Evolutionary conservation across 2,329 filamentous ascomycete species (phyloP), one percentile per base, ranked within the genome.

Genomic region (Colletotrichum sp.): DNA sequence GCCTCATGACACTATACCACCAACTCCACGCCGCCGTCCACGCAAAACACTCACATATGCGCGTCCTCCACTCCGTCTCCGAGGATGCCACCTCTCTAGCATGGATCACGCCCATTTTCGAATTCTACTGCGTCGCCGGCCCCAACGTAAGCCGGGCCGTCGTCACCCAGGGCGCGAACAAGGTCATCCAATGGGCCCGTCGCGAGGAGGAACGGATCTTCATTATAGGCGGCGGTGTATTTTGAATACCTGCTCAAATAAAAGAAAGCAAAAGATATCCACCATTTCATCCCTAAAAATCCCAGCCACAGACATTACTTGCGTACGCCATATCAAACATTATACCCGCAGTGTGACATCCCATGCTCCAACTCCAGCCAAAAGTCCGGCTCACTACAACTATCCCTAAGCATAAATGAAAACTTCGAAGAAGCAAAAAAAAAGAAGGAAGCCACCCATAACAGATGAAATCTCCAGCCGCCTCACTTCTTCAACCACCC

Each of bases 221-320:
- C 82, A 98, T 99, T 75, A 97, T 99, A 82, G 97, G 97, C 2
- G 98, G 97, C n/a, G 97, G 96, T 59, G 96, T 99, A 79, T 94
- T 94, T 80, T 93, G 74, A 84, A 34, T 32, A 60, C 30, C n/a
- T 6, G 48, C 18, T 24, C 55, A 7, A 59, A 28, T 9, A 59
- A 28, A 28, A 59, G 21, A 59, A 59, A 59, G 26, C 55, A 59
- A 59, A 59, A 59, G 24, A 24, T 59, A 16, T 26, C 21, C 13
- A 26, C n/a, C 13, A 59, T 16, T 18, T 10, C 24, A 59, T 59
- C 55, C 55, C 55, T 26, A 14, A 59, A 2, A 28, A 59, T 28
- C n/a, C n/a, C n/a, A 52, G 4, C n/a, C n/a, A 21, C 43, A 52
- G n/a, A 52, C 43, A 13, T 52, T 13, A 21, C 2, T 52, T 21